Conservation (phyloP, 2,329 filamentous ascomycete genomes). For the Ophiosphaerella herpotricha region DNA sequence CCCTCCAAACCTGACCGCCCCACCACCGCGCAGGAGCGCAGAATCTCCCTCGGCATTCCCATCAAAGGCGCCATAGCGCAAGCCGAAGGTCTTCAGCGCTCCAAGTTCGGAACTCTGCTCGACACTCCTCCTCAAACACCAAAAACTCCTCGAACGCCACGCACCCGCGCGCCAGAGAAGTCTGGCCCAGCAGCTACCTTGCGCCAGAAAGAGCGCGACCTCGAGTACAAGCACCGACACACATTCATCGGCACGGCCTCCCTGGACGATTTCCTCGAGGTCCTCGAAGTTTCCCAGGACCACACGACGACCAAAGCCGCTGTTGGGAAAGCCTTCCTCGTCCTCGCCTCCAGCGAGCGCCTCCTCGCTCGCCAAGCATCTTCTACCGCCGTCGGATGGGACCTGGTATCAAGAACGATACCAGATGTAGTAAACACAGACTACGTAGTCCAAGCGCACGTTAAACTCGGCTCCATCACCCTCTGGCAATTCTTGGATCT, state of each 20-base stretch:
- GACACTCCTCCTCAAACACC: slow-evolving; percentile 10
- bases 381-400: slow-evolving; percentile 25
- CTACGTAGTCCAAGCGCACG: slow-evolving; percentile 28
- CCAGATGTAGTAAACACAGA: slow-evolving; percentile 22
- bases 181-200: slow-evolving; percentile 4
- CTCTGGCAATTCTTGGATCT: slow-evolving; percentile 32
- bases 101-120: slow-evolving; percentile 9
- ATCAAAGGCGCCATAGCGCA: slow-evolving; percentile 13
- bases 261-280: slow-evolving; percentile 34
- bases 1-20: slow-evolving; percentile 12
- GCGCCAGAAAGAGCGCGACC: slow-evolving; percentile 27
- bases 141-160: not conserved
- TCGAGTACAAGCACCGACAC: slow-evolving; percentile 41
- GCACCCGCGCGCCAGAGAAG: slow-evolving; percentile 7
- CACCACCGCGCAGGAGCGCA: slow-evolving; percentile 20
- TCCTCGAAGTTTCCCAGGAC: slow-evolving; percentile 25
- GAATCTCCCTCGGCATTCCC: slow-evolving; percentile 27
- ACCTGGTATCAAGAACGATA: slow-evolving; percentile 30
- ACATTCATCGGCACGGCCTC: slow-evolving; percentile 41
- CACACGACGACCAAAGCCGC: slow-evolving; percentile 24
- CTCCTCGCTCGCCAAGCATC: slow-evolving; percentile 31
- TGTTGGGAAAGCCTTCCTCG: slow-evolving; percentile 30
- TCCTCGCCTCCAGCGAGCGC: slow-evolving; percentile 34
- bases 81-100: slow-evolving; percentile 4
- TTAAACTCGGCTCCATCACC: slow-evolving; percentile 33